Evolutionary conservation across 805 yeast species (phyloP).

Genomic region (Candida suzukii): DNA sequence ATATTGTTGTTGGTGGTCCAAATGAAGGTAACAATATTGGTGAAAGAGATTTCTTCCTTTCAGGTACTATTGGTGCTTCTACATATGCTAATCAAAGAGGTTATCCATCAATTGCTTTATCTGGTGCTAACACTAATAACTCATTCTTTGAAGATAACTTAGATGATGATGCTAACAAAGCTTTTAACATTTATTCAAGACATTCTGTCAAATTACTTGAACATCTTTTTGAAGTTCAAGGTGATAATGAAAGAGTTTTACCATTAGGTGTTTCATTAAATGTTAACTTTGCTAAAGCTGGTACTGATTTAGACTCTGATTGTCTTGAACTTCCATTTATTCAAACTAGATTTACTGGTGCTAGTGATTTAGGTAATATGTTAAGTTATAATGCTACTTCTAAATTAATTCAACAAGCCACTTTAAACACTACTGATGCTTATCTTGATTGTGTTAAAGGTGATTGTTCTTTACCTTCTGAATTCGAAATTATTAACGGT

Average conservation of each 20-base stretch:
- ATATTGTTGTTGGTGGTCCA: constrained; percentile 41
- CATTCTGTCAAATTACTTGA: constrained; percentile 31
- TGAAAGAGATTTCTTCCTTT: constrained; percentile 30
- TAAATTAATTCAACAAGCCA: constrained; percentile 2
- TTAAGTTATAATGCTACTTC: constrained; percentile 33
- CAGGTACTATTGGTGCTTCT: constrained; percentile 46
- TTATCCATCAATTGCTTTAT: constrained; percentile 38
- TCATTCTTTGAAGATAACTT: constrained; percentile 37
- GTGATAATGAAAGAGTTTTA: constrained; percentile 28
- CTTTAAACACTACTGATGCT: constrained; percentile 15
- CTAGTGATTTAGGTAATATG: constrained; percentile 21
- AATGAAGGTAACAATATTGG: constrained; percentile 41
- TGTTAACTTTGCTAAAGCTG: constrained; percentile 38
- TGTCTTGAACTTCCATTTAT: constrained; percentile 36
- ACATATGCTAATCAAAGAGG: constrained; percentile 39
- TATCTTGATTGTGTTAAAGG: constrained; percentile 28
- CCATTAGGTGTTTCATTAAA: constrained; percentile 37
- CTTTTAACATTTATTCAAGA: constrained; percentile 35
- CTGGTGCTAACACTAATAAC: constrained; percentile 40
- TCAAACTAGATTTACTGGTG: constrained; percentile 37
- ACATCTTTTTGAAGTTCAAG: constrained; percentile 29
- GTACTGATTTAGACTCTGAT: constrained; percentile 22
- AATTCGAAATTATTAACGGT: constrained; percentile 19
- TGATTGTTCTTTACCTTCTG: constrained; percentile 34
- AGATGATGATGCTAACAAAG: constrained; percentile 28